phyloP scores from a whole-genome alignment of 371 early-diverging fungal species.

The Blastocladiella emersonii region DNA sequence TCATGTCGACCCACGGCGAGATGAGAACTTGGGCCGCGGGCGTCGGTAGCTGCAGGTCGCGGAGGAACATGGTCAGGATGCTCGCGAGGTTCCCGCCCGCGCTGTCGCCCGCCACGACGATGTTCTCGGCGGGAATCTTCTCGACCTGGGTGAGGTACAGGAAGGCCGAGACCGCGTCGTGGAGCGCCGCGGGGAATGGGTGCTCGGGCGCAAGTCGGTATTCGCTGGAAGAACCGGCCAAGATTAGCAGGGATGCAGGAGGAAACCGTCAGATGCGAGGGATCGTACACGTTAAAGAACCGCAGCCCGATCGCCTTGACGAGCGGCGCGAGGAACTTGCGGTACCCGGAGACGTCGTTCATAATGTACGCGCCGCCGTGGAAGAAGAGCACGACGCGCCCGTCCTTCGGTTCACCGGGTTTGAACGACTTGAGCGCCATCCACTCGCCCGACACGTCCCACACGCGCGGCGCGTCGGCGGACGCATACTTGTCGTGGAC shows the following conservation, averaged over 20 bases:
- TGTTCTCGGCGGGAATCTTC: conserved; percentile 18
- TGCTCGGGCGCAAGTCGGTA: conserved; percentile 71
- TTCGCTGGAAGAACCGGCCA: conserved; percentile 21
- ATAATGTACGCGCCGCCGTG: conserved; percentile 62
- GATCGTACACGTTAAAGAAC: neutral
- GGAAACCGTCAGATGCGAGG: too few species aligned
- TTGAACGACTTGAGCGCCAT: neutral
- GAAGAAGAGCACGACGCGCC: conserved; percentile 41
- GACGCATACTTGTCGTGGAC: too few species aligned
- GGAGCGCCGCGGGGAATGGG: conserved; percentile 68
- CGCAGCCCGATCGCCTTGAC: conserved; percentile 8
- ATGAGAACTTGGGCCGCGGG: conserved; percentile 32
- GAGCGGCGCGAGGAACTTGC: conserved; percentile 24
- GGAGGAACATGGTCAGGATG: conserved; percentile 12
- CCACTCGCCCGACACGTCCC: neutral
- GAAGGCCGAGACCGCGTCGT: conserved; percentile 64
- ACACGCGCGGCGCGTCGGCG: too few species aligned
- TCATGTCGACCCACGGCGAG: conserved; percentile 38
- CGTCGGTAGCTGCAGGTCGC: conserved; percentile 15
- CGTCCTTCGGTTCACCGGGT: too few species aligned
- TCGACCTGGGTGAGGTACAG: conserved; percentile 26
- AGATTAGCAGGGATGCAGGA: too few species aligned
- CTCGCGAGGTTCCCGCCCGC: conserved; percentile 40
- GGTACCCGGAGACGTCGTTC: conserved; percentile 30
- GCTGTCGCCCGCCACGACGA: conserved; percentile 41